Evolutionary conservation across 2,329 filamentous ascomycete species (phyloP), one percentile per base, ranked within the genome.

Genomic region (Fusarium sp.): DNA sequence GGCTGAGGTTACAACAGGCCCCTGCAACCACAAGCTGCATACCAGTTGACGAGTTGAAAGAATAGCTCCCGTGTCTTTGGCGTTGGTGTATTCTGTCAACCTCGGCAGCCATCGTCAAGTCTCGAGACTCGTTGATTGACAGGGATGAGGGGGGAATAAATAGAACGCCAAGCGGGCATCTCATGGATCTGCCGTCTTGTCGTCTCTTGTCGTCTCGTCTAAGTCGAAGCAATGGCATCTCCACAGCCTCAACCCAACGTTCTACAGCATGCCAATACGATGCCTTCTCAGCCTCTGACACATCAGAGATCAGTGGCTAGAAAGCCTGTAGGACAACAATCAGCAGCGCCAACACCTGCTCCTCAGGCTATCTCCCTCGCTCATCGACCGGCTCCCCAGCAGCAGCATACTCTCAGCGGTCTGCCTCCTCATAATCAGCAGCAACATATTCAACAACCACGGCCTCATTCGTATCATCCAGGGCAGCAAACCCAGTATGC

Each of bases 281-380:
- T 40, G 9, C 42, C 62, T 3, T 32, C 63, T 42, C 63, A 52
- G 2, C 47, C 41, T 34, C 48, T 66, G 41, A n/a, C 36, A 25
- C 57, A 60, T 48, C 59, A 65, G 26, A 64, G 53, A 12, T 55
- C 63, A 12, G 54, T 66, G 5, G 44, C 51, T 22, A 61, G 63
- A 8, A 66, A 56, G 6, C 60, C 63, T 11, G 45, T 60, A 12
- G 55, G 39, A 2, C 58, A 53, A 15, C 51, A 15, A 1, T 32
- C 38, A 24, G 13, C 15, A 44, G 13, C 5, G 2, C 36, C 39
- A 13, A 31, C 22, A 6, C 24, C 50, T 34, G n/a, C 44, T 2
- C 12, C 50, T 2, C 63, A 58, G 7, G 28, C 26, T 24, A 29
- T 47, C n/a, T 60, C 63, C 1, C 50, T 65, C 7, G 43, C 54